These are phyloP conservation scores for Colletotrichum sidae DNA, from an alignment of 2,329 filamentous ascomycete genomes.

Conservation along the genomic window DNA sequence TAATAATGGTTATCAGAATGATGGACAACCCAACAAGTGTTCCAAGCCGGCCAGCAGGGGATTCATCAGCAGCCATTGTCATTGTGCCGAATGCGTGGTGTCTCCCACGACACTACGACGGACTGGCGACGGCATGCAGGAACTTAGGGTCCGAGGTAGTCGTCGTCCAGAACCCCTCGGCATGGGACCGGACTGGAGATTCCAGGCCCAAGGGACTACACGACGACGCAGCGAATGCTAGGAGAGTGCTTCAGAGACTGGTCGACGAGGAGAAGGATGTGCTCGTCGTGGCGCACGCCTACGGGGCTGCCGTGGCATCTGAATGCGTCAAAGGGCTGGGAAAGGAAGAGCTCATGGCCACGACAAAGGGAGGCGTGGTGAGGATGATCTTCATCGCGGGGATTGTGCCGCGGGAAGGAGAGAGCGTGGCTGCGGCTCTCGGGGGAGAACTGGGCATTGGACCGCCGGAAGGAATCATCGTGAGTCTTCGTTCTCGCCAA, in stretches of 20 bases:
- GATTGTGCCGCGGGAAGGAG: constrained; percentile 17
- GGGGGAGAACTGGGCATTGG: not conserved
- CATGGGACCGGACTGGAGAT: not conserved
- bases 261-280: constrained; percentile 14
- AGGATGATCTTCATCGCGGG: constrained; percentile 25
- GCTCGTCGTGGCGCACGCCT: constrained; percentile 14
- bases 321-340: constrained; percentile 11
- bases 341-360: constrained; percentile 2
- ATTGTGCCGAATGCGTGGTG: constrained; percentile 16
- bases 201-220: not conserved
- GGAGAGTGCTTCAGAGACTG: constrained; percentile 2
- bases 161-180: constrained; percentile 13
- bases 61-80: constrained; percentile 3
- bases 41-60: not conserved
- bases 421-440: constrained; percentile 3
- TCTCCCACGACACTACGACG: constrained; percentile 10
- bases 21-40: not conserved
- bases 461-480: constrained; percentile 4
- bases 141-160: constrained; percentile 3
- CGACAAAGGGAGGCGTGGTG: constrained; percentile 3
- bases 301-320: constrained; percentile 11
- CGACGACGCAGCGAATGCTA: constrained; percentile 19
- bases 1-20: not conserved
- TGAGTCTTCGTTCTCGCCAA: not conserved
- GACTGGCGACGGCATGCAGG: constrained; percentile 4